A percentile compares a stretch with the other conserved stretches of the same genome.
These are phyloP conservation scores for Gautieria morchelliformis DNA, from an alignment of 768 basidiomycete species.

Conservation along the genomic window DNA sequence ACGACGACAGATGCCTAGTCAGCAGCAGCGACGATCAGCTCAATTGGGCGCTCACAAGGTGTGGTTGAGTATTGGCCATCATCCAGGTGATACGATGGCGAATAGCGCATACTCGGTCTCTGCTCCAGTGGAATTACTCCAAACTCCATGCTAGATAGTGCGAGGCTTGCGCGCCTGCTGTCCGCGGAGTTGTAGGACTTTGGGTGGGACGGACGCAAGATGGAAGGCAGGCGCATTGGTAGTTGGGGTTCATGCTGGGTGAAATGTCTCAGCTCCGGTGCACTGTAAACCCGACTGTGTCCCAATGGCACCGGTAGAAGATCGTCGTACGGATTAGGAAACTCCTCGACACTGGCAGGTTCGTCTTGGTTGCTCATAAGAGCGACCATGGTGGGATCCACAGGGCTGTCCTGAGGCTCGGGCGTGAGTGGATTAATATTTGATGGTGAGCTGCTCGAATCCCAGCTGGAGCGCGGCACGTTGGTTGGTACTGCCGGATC, in stretches of 20 bases:
- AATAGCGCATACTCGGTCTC: too few relatives aligned
- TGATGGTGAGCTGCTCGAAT: too few relatives aligned
- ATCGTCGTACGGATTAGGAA: not conserved
- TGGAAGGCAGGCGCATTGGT: not conserved
- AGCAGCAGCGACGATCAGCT: too few relatives aligned
- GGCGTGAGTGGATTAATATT: too few relatives aligned
- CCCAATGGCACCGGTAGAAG: not conserved
- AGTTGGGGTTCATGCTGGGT: not conserved
- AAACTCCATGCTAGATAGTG: not conserved
- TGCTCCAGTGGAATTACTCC: too few relatives aligned
- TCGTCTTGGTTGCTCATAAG: not conserved
- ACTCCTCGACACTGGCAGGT: not conserved
- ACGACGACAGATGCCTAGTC: too few relatives aligned
- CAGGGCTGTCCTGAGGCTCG: too few relatives aligned
- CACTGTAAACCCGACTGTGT: not conserved
- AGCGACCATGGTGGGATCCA: not conserved
- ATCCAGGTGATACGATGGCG: too few relatives aligned
- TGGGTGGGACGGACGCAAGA: conserved; percentile 2
- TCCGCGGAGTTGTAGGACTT: not conserved
- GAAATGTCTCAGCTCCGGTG: not conserved
- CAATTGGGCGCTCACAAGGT: too few relatives aligned
- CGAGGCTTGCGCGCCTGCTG: not conserved
- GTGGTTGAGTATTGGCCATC: too few relatives aligned
- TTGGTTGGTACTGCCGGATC: too few relatives aligned
- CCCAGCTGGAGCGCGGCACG: too few relatives aligned